Percentiles rank a stretch among this genome's conserved stretches.
Evolutionary conservation across 148 eudicot species (phyloP).

Genomic region (Persicaria tinctoria): DNA sequence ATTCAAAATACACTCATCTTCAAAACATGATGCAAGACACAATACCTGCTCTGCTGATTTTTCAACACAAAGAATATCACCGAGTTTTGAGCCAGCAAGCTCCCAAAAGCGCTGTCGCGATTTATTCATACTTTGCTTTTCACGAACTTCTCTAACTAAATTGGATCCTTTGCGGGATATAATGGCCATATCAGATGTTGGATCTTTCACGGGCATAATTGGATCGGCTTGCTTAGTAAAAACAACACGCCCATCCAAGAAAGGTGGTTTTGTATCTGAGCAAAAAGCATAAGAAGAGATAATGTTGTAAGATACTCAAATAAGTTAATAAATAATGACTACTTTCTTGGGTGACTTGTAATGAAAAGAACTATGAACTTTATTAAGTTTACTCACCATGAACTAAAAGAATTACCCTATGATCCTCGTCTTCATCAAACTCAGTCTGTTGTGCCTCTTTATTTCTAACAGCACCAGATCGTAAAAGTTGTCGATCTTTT

Average conservation of each 20-base stretch:
- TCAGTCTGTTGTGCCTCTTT: conserved; percentile 96
- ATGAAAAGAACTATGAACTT: background rate
- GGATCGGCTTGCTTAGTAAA: conserved; percentile 96
- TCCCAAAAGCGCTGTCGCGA: conserved; percentile 99
- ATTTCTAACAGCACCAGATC: conserved; percentile 96
- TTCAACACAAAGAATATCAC: conserved; percentile 95
- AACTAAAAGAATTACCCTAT: conserved; percentile 86
- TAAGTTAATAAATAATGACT: background rate
- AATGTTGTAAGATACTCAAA: background rate
- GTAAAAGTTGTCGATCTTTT: conserved; percentile 85
- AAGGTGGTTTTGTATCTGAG: conserved; percentile 94
- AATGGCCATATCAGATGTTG: conserved; percentile 97
- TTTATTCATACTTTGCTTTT: conserved; percentile 82
- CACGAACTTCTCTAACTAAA: conserved; percentile 79
- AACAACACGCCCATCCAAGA: conserved; percentile 90
- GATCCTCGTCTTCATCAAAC: conserved; percentile 91
- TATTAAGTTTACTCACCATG: conserved; percentile 47
- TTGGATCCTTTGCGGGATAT: conserved; percentile 92
- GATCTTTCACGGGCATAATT: conserved; percentile 88
- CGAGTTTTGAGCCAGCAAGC: conserved; percentile 98
- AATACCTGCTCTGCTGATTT: conserved; percentile 91
- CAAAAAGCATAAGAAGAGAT: background rate
- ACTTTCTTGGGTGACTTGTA: background rate
- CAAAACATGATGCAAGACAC: background rate
- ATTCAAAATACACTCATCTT: background rate